phyloP scores from a whole-genome alignment of 345 rosid genomes.

The Anastatica hierochuntica region DNA sequence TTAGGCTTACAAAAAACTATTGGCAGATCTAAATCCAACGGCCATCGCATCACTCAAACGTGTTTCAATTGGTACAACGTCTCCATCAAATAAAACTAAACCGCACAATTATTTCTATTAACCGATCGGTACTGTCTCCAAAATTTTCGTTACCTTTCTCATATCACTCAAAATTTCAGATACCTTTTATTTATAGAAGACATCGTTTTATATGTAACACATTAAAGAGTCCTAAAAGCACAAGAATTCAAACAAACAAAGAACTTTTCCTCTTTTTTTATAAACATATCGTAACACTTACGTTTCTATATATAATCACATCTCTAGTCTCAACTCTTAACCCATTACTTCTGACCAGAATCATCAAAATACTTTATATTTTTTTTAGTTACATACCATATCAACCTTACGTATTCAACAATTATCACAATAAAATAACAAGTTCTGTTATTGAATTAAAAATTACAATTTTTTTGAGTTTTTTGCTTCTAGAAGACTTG shows the following conservation, averaged over 20 bases:
- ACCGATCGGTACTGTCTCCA: slow-evolving; percentile 1
- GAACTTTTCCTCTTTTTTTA: not conserved
- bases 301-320: not conserved
- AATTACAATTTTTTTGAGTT: slow-evolving; percentile 8
- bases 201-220: not conserved
- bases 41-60: slow-evolving; percentile 8
- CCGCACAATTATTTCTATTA: no score
- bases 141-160: not conserved
- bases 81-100: not conserved
- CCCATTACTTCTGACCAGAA: no score
- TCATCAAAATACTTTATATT: no score
- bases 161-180: not conserved
- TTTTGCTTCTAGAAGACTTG: slow-evolving; percentile 12
- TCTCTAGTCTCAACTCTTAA: no score
- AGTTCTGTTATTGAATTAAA: not conserved
- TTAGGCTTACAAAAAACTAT: not conserved
- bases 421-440: no score
- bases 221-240: not conserved
- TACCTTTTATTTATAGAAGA: not conserved
- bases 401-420: not conserved
- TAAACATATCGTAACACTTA: not conserved
- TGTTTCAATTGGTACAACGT: not conserved
- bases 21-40: not conserved
- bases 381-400: not conserved
- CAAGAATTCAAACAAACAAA: not conserved